Evolutionary conservation across 345 rosid species (phyloP).

Genomic region (Eucalyptus camaldulensis): DNA sequence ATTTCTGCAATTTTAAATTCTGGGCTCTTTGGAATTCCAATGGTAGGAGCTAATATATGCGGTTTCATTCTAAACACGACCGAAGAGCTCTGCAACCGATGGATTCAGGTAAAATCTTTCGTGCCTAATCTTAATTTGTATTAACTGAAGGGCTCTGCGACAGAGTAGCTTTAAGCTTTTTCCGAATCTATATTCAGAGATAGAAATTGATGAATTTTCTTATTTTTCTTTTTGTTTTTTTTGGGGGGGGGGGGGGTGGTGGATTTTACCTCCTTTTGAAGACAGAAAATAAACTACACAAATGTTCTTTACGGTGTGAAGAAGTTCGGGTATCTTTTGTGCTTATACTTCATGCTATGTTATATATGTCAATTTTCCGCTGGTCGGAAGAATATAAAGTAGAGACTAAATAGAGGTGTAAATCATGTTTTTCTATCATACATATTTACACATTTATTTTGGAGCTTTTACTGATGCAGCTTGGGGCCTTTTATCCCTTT

Average conservation of each 20-base stretch:
- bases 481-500: constrained; percentile 79
- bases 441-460: not conserved
- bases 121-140: not conserved
- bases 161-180: not conserved
- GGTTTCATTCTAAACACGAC: constrained; percentile 57
- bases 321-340: not conserved
- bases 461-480: constrained; percentile 10
- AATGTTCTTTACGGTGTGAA: not conserved
- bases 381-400: no score
- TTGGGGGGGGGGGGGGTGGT: no score
- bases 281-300: not conserved
- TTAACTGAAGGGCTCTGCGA: not conserved
- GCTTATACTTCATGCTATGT: not conserved
- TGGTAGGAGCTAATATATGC: constrained; percentile 83
- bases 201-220: not conserved
- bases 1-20: constrained; percentile 51
- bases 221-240: not conserved
- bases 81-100: constrained; percentile 64
- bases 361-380: not conserved
- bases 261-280: not conserved
- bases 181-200: no score
- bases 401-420: not conserved
- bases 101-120: constrained; percentile 48
- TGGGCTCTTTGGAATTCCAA: constrained; percentile 73
- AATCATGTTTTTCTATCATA: not conserved